Base-by-base conservation (phyloP, 805 yeast species). In the Kockiozyma suomiensis region DNA sequence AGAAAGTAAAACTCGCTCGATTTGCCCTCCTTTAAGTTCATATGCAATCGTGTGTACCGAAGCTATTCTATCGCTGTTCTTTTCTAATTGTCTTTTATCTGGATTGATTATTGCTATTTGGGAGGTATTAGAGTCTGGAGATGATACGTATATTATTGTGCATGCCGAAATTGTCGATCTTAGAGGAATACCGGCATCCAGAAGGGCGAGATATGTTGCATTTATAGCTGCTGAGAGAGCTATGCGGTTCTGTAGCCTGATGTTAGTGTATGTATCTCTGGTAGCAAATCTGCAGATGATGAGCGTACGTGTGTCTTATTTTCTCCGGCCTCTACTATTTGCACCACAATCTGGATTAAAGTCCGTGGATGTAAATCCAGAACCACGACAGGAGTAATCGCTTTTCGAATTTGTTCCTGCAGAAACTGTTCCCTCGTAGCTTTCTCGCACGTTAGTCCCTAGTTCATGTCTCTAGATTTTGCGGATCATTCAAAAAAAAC, bases 101-200 rank as follows among this genome's bases (percentile, higher is more conserved):
- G 94, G 93, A 50, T 78, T 75, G 1, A 75, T 50, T 8, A 67
- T 30, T 5, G 69, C 61, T 25, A 73, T 32, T 19, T 17, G 42
- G 21, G 33, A 21, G 4, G 40, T 19, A 3, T 25, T 15, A 26
- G 32, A 28, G 28, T 33, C 28, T 15, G 43, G 35, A 28, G 56
- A 23, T 3, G 46, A 12, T 28, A 28, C 13, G 40, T 38, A 42
- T 5, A 61, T 19, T 10, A 60, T 41, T 12, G 56, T 50, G 41
- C 59, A 52, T 15, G 66, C 65, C 2, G 66, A 51, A 19, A 62
- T n/a, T 8, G 65, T 59, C 12, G 65, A 51, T 15, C 59, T 47
- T 8, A 93, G 73, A 0, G 90, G 86, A 19, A 92, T 79, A 48
- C 89, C 90, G 5, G 96, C 87, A 72, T 91, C 93, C 1, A 91